These are phyloP conservation scores for Uronychia binucleata DNA, from an alignment of 73 alveolate species.

Conservation along the genomic window DNA sequence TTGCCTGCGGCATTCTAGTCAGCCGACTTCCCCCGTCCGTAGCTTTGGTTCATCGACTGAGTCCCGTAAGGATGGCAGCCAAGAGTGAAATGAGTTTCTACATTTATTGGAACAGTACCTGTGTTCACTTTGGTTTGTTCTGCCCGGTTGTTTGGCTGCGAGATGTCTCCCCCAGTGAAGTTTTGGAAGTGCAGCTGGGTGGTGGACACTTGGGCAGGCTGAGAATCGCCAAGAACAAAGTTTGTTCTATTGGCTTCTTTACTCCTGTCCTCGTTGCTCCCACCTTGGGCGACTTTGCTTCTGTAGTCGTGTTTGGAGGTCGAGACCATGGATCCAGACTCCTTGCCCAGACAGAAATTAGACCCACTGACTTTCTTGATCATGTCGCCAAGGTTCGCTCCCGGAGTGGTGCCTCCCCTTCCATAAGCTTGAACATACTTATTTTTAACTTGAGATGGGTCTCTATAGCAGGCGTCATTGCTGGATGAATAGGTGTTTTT, in stretches of 20 bases:
- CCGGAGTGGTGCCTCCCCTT: background rate
- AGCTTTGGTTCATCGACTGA: background rate
- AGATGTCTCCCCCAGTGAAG: background rate
- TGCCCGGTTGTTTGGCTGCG: background rate
- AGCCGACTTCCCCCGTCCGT: background rate
- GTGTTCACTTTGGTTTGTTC: background rate
- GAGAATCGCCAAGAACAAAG: background rate
- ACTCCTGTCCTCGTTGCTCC: background rate
- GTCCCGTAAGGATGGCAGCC: background rate
- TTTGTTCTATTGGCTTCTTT: background rate
- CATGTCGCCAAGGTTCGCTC: background rate
- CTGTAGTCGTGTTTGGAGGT: background rate
- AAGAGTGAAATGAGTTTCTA: background rate
- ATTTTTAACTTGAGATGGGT: background rate
- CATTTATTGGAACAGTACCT: background rate
- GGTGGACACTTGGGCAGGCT: background rate
- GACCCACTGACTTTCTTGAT: background rate
- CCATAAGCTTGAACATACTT: background rate
- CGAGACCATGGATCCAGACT: background rate
- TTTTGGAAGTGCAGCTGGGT: background rate
- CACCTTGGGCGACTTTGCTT: background rate
- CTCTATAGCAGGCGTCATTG: background rate
- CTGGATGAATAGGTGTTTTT: background rate
- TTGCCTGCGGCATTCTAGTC: background rate
- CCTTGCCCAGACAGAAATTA: background rate